Evolutionary conservation across 2,329 filamentous ascomycete genomes (phyloP).

Genomic region (Colletotrichum cuscutae): DNA sequence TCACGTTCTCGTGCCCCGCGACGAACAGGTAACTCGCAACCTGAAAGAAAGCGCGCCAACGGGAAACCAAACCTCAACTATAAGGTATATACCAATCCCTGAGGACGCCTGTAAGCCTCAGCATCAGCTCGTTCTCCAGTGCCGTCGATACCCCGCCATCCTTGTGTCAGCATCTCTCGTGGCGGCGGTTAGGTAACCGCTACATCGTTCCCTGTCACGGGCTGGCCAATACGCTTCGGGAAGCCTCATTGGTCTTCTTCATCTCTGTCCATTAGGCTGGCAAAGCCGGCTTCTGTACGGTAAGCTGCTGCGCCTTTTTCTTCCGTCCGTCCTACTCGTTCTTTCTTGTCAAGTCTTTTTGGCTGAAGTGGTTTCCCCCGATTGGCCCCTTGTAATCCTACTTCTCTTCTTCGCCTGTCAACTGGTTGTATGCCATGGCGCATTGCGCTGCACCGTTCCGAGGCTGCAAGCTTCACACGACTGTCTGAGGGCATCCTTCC

Average conservation of each 20-base stretch:
- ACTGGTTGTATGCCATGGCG: not conserved
- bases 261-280: conserved; percentile 14
- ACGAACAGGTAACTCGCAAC: conserved; percentile 7
- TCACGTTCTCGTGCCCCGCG: conserved; percentile 19
- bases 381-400: conserved; percentile 10
- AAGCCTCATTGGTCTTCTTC: conserved; percentile 24
- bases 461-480: not conserved
- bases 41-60: not conserved
- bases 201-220: conserved; percentile 22
- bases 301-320: conserved; percentile 17
- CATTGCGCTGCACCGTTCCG: not conserved
- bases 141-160: not conserved
- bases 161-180: not conserved
- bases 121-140: not conserved
- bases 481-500: not conserved
- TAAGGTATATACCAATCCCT: not conserved
- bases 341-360: not conserved
- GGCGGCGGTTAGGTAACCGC: conserved; percentile 12
- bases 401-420: not conserved
- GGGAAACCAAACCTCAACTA: not conserved
- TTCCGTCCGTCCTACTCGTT: not conserved
- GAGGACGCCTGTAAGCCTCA: not conserved
- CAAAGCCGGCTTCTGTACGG: not conserved
- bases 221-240: not conserved
- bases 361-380: not conserved